Base-by-base conservation (phyloP, 2,329 filamentous ascomycete genomes). In the Colletotrichum limetticola region DNA sequence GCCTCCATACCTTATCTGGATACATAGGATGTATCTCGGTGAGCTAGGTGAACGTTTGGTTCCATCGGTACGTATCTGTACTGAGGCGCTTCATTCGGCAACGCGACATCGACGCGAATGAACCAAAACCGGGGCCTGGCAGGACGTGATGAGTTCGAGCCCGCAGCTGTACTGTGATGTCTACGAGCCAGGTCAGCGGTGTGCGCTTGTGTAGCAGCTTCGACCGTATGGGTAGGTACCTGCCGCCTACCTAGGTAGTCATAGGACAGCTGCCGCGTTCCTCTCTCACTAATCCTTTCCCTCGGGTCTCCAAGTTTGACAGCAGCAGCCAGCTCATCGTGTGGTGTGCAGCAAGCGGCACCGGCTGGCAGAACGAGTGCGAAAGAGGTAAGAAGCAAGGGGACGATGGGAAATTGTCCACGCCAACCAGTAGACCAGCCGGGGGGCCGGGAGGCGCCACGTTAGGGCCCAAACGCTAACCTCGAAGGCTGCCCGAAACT, bases 361-460 rank as follows among this genome's bases (percentile, higher is more conserved):
- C n/a, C 28, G 30, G 28, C 61, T 53, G 49, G 68, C 57, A 68
- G 11, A 49, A 30, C 63, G 56, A 52, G 59, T 30, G 35, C 32
- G 24, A 35, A 72, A 69, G 53, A 64, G 53, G 58, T 35, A 71
- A 66, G 24, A 56, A 55, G 42, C 55, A 52, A 60, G 32, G 62
- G 61, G 46, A 60, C n/a, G 28, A 71, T 56, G 57, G 9, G 65
- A 63, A 62, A 68, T 57, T 71, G 37, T 46, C 66, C 69, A 69
- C 66, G 69, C 69, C 66, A 62, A 37, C 58, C 28, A 64, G 70
- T 69, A 49, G 66, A 72, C 69, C 59, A 69, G 60, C 70, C 55
- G 24, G 70, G 69, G 46, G 32, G 12, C 26, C 24, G 53, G 66
- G 46, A 60, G 28, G 53, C 65, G 66, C 70, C 66, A 72, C 60